Conservation (phyloP, 768 basidiomycete genomes). For the Vararia minispora region DNA sequence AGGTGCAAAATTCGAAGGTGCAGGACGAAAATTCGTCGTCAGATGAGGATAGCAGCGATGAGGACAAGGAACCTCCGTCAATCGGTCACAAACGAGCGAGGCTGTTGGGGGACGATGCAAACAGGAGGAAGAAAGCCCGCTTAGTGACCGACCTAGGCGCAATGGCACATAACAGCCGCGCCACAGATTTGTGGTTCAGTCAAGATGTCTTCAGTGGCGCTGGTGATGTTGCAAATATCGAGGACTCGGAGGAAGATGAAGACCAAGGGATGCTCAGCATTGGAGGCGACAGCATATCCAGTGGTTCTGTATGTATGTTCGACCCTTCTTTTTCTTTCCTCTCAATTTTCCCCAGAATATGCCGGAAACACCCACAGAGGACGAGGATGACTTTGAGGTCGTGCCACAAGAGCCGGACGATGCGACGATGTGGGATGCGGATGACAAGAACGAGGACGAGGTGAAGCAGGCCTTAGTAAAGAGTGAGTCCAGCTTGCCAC, state of each 20-base stretch:
- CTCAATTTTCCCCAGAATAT: too few species aligned
- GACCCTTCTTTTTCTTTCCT: too few species aligned
- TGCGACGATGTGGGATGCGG: conserved; percentile 69
- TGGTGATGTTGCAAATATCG: conserved; percentile 31
- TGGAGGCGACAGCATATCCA: too few species aligned
- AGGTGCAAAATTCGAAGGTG: conserved; percentile 44
- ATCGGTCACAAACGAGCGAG: conserved; percentile 33
- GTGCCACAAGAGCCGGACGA: conserved; percentile 51
- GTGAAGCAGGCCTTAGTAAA: conserved; percentile 50
- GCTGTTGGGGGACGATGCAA: conserved; percentile 15
- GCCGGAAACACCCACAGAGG: conserved; percentile 17
- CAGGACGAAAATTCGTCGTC: conserved; percentile 34
- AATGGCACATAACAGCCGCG: conserved; percentile 30
- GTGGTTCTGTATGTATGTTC: too few species aligned
- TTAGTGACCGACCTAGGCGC: conserved; percentile 37
- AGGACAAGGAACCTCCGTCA: conserved; percentile 19
- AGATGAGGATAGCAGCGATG: conserved; percentile 40
- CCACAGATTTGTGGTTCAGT: conserved; percentile 89
- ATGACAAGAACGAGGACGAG: conserved; percentile 65
- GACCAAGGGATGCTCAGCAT: conserved; percentile 17
- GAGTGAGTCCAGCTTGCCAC: conserved; percentile 33
- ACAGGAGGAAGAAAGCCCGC: conserved; percentile 38
- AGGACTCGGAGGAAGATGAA: conserved; percentile 27
- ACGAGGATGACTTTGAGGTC: conserved; percentile 62
- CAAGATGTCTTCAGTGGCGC: conserved; percentile 78